Conservation (phyloP, 2,329 filamentous ascomycete genomes). For the Nemania sp. region DNA sequence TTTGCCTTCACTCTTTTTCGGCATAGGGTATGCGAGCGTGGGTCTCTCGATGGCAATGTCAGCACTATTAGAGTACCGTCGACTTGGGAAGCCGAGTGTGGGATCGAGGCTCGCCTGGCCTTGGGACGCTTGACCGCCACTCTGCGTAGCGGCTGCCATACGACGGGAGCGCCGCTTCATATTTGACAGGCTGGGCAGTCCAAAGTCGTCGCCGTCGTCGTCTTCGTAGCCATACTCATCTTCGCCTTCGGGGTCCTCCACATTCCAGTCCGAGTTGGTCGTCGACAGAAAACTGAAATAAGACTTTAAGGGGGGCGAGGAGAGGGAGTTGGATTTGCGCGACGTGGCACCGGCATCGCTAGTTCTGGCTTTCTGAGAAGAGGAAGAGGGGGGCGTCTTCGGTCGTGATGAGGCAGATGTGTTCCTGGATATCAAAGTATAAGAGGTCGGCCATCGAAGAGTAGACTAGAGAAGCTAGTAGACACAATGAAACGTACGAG, state of each 20-base stretch:
- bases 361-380: constrained; percentile 56
- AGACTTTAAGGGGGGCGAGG: constrained; percentile 70
- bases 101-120: constrained; percentile 45
- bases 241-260: constrained; percentile 65
- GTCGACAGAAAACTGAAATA: constrained; percentile 83
- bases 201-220: constrained; percentile 93
- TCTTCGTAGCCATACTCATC: constrained; percentile 82
- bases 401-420: constrained; percentile 68
- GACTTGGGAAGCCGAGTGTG: constrained; percentile 47
- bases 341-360: constrained; percentile 62
- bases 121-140: constrained; percentile 37
- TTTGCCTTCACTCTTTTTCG: constrained; percentile 91
- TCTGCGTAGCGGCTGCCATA: constrained; percentile 54
- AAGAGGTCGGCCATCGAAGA: constrained; percentile 3
- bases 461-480: not conserved
- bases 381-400: constrained; percentile 73
- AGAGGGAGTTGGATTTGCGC: constrained; percentile 54
- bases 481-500: constrained; percentile 58
- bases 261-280: constrained; percentile 81
- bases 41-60: constrained; percentile 93
- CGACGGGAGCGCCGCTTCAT: constrained; percentile 75
- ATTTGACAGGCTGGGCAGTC: constrained; percentile 86
- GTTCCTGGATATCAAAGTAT: constrained; percentile 52
- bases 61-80: constrained; percentile 79
- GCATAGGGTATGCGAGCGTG: constrained; percentile 79